Conservation (phyloP, 164 flowering plant species). For the Litsea cubeba region DNA sequence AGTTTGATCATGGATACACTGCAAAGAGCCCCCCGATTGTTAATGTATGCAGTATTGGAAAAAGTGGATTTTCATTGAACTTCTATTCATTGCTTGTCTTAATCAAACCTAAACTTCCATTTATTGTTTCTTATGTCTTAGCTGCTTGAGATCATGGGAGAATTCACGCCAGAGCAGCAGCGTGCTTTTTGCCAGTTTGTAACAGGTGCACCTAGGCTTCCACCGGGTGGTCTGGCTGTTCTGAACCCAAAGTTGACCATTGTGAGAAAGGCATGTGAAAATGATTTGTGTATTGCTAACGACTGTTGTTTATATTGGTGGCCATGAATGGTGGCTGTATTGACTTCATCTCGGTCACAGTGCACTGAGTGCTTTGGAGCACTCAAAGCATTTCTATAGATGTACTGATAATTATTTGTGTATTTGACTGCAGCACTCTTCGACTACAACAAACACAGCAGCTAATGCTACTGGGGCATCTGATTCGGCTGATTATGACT, state of each 20-base stretch:
- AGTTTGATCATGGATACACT: conserved; percentile 97
- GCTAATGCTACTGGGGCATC: conserved; percentile 60
- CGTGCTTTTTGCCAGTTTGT: conserved; percentile 98
- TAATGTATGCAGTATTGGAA: conserved; percentile 40
- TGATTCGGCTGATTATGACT: conserved; percentile 87
- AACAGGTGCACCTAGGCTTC: conserved; percentile 98
- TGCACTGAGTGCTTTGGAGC: not conserved
- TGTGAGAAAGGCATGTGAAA: conserved; percentile 77
- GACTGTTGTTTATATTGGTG: not conserved
- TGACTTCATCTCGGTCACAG: not conserved
- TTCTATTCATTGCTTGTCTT: not conserved
- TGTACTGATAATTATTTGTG: too few relatives aligned
- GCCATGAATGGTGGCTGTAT: not conserved
- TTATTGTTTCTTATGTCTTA: conserved; percentile 23
- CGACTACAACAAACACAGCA: conserved; percentile 41
- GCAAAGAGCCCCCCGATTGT: conserved; percentile 90
- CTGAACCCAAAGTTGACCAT: conserved; percentile 93
- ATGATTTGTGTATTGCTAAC: not conserved
- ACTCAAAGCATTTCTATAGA: not conserved
- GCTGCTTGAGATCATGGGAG: conserved; percentile 98
- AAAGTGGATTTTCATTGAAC: not conserved
- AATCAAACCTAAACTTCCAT: not conserved
- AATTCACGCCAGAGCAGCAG: conserved; percentile 89
- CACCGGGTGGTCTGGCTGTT: conserved; percentile 96
- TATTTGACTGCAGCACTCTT: conserved; percentile 66